A percentile compares a stretch with the other conserved stretches of the same genome.
Evolutionary conservation across 495 filamentous ascomycete genomes (phyloP).

Genomic region (Neurospora sublineolata): DNA sequence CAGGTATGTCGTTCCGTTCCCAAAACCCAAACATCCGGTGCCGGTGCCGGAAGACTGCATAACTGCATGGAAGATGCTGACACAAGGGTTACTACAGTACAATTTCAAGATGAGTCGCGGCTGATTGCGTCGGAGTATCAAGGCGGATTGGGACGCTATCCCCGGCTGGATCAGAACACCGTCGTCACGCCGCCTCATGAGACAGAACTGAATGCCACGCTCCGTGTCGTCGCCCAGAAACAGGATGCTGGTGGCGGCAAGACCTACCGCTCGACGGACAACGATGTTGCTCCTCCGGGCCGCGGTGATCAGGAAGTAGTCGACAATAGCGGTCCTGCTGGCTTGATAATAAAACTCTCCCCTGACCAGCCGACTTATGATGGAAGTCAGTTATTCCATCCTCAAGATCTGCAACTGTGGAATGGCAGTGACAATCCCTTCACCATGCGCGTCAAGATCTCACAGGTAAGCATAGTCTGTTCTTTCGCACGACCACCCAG

Average conservation of each 20-base stretch:
- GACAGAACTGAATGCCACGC: slow-evolving; percentile 5
- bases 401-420: background rate
- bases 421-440: background rate
- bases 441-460: background rate
- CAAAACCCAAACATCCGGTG: background rate
- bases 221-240: background rate
- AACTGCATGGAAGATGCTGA: slow-evolving; percentile 5
- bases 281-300: background rate
- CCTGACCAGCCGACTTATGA: background rate
- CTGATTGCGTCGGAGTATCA: slow-evolving; percentile 87
- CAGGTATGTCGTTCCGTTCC: slow-evolving; percentile 33
- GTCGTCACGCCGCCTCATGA: slow-evolving; percentile 18
- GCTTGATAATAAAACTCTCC: background rate
- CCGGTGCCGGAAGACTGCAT: slow-evolving; percentile 1
- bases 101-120: slow-evolving; percentile 82
- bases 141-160: slow-evolving; percentile 68
- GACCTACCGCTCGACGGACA: background rate
- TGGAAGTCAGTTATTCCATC: background rate
- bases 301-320: background rate
- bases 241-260: background rate
- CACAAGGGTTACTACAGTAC: slow-evolving; percentile 25
- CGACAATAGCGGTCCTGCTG: background rate
- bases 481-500: background rate
- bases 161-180: slow-evolving; percentile 33
- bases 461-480: background rate